These are phyloP conservation scores for Tolypocladium ophioglossoides DNA, from an alignment of 2,329 filamentous ascomycete genomes.

Conservation along the genomic window DNA sequence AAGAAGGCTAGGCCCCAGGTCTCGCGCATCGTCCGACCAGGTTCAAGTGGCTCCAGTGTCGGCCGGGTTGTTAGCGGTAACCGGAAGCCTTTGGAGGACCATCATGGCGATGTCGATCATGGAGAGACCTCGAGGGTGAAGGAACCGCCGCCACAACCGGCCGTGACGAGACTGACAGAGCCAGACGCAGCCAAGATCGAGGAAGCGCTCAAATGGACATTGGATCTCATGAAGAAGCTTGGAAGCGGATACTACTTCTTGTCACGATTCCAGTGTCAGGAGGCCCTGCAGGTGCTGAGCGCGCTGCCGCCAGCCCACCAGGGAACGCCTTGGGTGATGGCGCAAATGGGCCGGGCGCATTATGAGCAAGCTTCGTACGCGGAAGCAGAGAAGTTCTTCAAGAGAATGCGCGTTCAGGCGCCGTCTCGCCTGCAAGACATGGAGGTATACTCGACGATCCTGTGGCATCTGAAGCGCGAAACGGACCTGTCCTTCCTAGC, in stretches of 20 bases:
- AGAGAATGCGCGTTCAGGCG: constrained; percentile 64
- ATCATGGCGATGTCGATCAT: constrained; percentile 53
- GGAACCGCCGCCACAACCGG: constrained; percentile 27
- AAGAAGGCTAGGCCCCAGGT: constrained; percentile 74
- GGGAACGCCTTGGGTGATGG: constrained; percentile 87
- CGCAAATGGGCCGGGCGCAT: constrained; percentile 80
- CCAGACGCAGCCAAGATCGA: constrained; percentile 54
- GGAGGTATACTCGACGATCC: constrained; percentile 96
- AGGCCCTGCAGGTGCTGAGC: constrained; percentile 65
- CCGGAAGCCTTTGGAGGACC: constrained; percentile 61
- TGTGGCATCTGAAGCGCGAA: constrained; percentile 96
- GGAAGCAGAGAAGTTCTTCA: constrained; percentile 81
- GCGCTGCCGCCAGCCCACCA: constrained; percentile 64
- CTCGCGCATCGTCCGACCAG: constrained; percentile 53
- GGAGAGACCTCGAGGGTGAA: constrained; percentile 45
- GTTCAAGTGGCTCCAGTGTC: constrained; percentile 58
- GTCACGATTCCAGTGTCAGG: constrained; percentile 66
- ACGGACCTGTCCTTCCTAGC: constrained; percentile 86
- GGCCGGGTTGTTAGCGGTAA: constrained; percentile 86
- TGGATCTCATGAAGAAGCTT: constrained; percentile 74
- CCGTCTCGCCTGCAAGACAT: constrained; percentile 85
- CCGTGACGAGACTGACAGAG: constrained; percentile 29
- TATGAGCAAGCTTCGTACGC: constrained; percentile 83
- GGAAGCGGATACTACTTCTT: constrained; percentile 71
- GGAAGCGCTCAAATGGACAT: constrained; percentile 64